A percentile compares a stretch with the other conserved stretches of the same genome.
These are phyloP conservation scores for Colletotrichum abscissum DNA, from an alignment of 2,329 filamentous ascomycete species.

Conservation along the genomic window DNA sequence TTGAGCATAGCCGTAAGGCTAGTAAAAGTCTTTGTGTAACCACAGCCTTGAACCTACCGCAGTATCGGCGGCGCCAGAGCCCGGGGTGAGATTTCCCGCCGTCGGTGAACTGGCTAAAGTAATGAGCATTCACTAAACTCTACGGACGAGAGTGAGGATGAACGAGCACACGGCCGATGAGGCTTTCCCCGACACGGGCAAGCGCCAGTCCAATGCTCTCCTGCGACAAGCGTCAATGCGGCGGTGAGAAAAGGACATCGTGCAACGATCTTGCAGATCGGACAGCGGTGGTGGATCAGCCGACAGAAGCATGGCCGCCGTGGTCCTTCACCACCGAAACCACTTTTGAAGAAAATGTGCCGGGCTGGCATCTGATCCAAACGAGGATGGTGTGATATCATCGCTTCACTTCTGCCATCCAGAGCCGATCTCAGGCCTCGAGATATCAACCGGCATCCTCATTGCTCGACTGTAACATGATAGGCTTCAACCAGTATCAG, in stretches of 20 bases:
- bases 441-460: not conserved
- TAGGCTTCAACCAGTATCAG: not conserved
- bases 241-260: not conserved
- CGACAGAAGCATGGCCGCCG: not conserved
- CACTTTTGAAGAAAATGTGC: not conserved
- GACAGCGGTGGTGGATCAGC: not conserved
- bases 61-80: not conserved
- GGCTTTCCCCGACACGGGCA: not conserved
- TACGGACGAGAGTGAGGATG: conserved; percentile 1
- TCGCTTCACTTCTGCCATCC: not conserved
- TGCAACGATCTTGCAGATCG: not conserved
- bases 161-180: not conserved
- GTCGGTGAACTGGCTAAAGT: not conserved
- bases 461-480: not conserved
- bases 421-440: not conserved
- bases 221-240: not conserved
- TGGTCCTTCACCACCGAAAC: not conserved
- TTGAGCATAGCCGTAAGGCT: not conserved
- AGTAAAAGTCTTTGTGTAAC: not conserved
- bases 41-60: not conserved
- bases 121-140: not conserved
- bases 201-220: conserved; percentile 5
- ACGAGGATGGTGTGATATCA: not conserved
- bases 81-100: not conserved
- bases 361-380: not conserved